These are phyloP conservation scores for Metarhizium anisopliae DNA, from an alignment of 2,329 filamentous ascomycete genomes.

Conservation along the genomic window DNA sequence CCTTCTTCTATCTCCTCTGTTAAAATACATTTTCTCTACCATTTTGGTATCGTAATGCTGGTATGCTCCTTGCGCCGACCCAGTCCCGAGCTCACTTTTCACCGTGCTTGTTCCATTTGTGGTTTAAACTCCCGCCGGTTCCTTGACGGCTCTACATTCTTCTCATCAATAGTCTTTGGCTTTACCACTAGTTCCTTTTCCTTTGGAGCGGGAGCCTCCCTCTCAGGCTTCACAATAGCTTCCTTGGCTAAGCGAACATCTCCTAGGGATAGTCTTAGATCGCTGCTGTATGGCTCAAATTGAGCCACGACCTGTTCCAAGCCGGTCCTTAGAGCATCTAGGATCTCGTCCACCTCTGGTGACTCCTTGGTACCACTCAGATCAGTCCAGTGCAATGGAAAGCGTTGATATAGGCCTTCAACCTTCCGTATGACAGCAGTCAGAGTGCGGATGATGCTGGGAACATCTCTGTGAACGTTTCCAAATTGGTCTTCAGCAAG, in stretches of 20 bases:
- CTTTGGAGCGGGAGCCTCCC: conserved; percentile 8
- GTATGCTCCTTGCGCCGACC: not conserved
- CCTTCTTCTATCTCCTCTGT: not conserved
- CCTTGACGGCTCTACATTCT: conserved; percentile 11
- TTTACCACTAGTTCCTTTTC: conserved; percentile 20
- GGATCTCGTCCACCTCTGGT: conserved; percentile 62
- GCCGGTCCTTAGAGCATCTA: conserved; percentile 54
- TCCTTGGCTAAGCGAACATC: conserved; percentile 70
- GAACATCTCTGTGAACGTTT: conserved; percentile 75
- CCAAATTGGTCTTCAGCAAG: conserved; percentile 76
- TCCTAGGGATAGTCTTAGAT: conserved; percentile 58
- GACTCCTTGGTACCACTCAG: conserved; percentile 45
- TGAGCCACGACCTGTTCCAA: conserved; percentile 56
- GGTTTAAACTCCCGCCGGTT: conserved; percentile 11
- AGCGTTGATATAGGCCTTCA: conserved; percentile 52
- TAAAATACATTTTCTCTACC: conserved; percentile 4
- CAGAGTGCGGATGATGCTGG: conserved; percentile 63
- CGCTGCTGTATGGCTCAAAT: conserved; percentile 66
- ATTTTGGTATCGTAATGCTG: conserved; percentile 7
- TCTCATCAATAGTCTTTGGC: conserved; percentile 16
- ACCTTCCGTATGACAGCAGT: conserved; percentile 60
- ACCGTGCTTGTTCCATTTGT: conserved; percentile 22
- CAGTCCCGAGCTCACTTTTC: not conserved
- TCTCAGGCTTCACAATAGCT: conserved; percentile 31
- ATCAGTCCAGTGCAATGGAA: conserved; percentile 73